Evolutionary conservation across 306 rosid species (phyloP).

Genomic region (Rosa lucieae): DNA sequence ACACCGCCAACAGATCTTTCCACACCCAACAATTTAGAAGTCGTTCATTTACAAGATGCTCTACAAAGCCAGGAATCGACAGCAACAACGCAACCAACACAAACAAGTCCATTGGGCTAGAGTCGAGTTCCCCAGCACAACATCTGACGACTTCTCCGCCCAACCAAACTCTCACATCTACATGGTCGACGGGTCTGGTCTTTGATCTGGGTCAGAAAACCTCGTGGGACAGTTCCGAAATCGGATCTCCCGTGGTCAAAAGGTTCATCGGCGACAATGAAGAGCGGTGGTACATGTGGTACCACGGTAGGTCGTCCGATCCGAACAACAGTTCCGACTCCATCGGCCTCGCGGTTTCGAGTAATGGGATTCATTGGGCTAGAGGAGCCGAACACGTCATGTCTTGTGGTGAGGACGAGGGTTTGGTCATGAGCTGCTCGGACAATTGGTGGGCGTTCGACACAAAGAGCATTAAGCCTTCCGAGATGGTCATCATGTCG

Average conservation of each 20-base stretch:
- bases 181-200: slow-evolving; percentile 52
- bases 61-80: slow-evolving; percentile 21
- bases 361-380: slow-evolving; percentile 82
- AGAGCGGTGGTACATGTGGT: slow-evolving; percentile 90
- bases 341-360: slow-evolving; percentile 71
- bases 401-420: slow-evolving; percentile 49
- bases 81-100: slow-evolving; percentile 24
- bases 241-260: slow-evolving; percentile 75
- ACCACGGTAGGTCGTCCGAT: slow-evolving; percentile 45
- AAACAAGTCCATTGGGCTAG: slow-evolving; percentile 19
- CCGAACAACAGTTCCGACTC: slow-evolving; percentile 25
- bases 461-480: slow-evolving; percentile 55
- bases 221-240: slow-evolving; percentile 67
- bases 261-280: slow-evolving; percentile 71
- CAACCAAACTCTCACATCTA: slow-evolving; percentile 23
- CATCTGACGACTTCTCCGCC: slow-evolving; percentile 7
- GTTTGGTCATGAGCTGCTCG: slow-evolving; percentile 54
- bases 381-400: slow-evolving; percentile 39
- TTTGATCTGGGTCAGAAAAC: slow-evolving; percentile 51
- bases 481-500: slow-evolving; percentile 70
- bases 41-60: slow-evolving; percentile 16
- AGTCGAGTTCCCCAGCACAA: slow-evolving; percentile 18
- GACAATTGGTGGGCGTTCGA: slow-evolving; percentile 81
- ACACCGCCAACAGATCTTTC: not conserved
- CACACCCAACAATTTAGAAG: not conserved